Evolutionary conservation across 1,284 basidiomycete genomes (phyloP), one percentile per base, ranked within the genome.

Genomic region (Trichosporon asahii): DNA sequence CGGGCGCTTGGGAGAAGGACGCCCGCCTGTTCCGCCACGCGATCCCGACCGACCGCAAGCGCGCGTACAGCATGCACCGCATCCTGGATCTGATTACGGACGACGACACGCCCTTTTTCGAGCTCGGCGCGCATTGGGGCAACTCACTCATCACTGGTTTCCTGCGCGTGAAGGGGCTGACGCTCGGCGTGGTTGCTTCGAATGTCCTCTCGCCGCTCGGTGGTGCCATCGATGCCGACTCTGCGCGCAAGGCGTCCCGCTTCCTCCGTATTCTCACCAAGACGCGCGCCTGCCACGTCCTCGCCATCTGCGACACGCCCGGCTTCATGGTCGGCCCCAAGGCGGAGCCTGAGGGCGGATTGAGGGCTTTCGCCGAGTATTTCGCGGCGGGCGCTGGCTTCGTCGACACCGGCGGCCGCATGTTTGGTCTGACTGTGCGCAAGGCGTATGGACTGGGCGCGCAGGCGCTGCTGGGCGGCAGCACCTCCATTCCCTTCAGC

Each of bases 371-470:
- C 29, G 70, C 72, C 0, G 64, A 69, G 35, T 73, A 71, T 70
- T 73, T 73, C 29, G 72, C 72, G 5, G 66, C 64, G 12, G 66
- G 68, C 12, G 72, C 72, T 4, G 66, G 44, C 0, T 71, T 73
- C 27, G 27, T 70, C 37, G 72, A 73, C 66, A 27, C 57, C 2
- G 72, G 72, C 60, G 72, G 70, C 9, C 68, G 68, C 46, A 66
- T 73, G 29, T 70, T 73, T 21, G 72, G 72, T n/a, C 31, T 73
- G 15, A 71, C 72, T 5, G 67, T 73, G 18, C 70, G 72, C 49
- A 73, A 73, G 66, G 68, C 68, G 37, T 73, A 73, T 37, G 72
- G 72, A 5, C 68, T 73, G n/a, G 72, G 72, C 37, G 72, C 70
- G 15, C 72, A 73, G 66, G 72, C 72, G 1, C 65, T 73, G 25